A percentile compares a stretch with the other conserved stretches of the same genome.
These are phyloP conservation scores for Microsporum audouinii DNA, from an alignment of 2,329 filamentous ascomycete genomes.

Conservation along the genomic window DNA sequence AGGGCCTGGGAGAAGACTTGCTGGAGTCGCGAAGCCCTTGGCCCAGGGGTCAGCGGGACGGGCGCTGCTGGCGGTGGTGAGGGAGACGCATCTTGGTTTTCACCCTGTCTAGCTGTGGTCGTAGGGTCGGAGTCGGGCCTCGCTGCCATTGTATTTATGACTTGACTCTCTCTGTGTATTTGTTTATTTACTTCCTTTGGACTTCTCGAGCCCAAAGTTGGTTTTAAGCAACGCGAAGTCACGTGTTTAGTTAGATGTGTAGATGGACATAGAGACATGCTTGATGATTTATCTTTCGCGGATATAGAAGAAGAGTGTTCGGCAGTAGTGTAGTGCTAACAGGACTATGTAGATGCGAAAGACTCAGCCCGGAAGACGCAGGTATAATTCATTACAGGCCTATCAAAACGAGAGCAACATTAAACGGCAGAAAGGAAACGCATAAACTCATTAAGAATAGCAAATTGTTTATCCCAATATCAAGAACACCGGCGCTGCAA, in stretches of 20 bases:
- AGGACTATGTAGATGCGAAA: background rate
- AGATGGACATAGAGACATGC: background rate
- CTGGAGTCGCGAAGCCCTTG: slow-evolving; percentile 48
- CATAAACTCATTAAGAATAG: slow-evolving; percentile 2
- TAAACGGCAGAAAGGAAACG: background rate
- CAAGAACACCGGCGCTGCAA: slow-evolving; percentile 2
- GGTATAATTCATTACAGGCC: background rate
- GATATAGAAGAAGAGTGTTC: background rate
- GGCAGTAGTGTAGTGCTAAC: background rate
- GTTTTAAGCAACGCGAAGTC: background rate
- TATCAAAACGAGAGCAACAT: background rate
- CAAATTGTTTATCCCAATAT: slow-evolving; percentile 1
- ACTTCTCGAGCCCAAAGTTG: background rate
- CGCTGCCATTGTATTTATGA: background rate
- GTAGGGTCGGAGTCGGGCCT: background rate
- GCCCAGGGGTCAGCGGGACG: slow-evolving; percentile 44
- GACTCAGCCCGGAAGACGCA: background rate
- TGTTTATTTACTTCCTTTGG: background rate
- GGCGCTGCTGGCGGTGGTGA: slow-evolving; percentile 45
- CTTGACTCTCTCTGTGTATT: background rate
- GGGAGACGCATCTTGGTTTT: slow-evolving; percentile 27
- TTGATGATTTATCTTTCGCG: no score
- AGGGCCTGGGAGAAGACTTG: slow-evolving; percentile 51
- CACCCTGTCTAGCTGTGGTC: background rate
- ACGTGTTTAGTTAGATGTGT: background rate